A percentile compares a stretch with the other conserved stretches of the same genome.
Conservation (phyloP, 75 land plant species). For the Azolla pinnata region DNA sequence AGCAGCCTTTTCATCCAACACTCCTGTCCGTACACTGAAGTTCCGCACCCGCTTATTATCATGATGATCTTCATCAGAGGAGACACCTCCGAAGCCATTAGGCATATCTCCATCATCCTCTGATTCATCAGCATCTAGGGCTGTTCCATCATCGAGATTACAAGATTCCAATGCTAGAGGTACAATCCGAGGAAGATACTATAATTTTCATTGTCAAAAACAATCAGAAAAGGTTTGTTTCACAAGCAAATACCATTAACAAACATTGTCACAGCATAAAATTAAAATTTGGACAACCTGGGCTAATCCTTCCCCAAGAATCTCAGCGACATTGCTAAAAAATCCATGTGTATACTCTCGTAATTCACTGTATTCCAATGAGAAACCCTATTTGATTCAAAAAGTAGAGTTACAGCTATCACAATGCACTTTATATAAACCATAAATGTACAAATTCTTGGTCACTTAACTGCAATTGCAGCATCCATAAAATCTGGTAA, state of each 20-base stretch:
- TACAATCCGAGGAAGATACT: constrained; percentile 87
- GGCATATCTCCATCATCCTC: constrained; percentile 47
- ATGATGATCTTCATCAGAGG: constrained; percentile 91
- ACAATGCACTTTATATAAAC: not conserved
- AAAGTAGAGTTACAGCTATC: not conserved
- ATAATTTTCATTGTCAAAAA: too few relatives aligned
- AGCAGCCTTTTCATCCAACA: constrained; percentile 99
- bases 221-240: too few relatives aligned
- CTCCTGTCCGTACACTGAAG: constrained; percentile 94
- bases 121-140: constrained; percentile 83
- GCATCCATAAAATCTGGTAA: constrained; percentile 86
- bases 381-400: constrained; percentile 51
- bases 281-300: too few relatives aligned
- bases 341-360: constrained; percentile 97
- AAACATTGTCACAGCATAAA: too few relatives aligned
- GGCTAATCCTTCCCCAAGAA: constrained; percentile 65
- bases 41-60: constrained; percentile 85
- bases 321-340: constrained; percentile 89
- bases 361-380: constrained; percentile 83
- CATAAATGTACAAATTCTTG: not conserved
- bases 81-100: constrained; percentile 66
- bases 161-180: constrained; percentile 84
- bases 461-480: constrained; percentile 55
- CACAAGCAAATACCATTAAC: not conserved
- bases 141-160: constrained; percentile 97